phyloP scores from a whole-genome alignment of 23 red algal genomes.

The Agarophyton chilense region DNA sequence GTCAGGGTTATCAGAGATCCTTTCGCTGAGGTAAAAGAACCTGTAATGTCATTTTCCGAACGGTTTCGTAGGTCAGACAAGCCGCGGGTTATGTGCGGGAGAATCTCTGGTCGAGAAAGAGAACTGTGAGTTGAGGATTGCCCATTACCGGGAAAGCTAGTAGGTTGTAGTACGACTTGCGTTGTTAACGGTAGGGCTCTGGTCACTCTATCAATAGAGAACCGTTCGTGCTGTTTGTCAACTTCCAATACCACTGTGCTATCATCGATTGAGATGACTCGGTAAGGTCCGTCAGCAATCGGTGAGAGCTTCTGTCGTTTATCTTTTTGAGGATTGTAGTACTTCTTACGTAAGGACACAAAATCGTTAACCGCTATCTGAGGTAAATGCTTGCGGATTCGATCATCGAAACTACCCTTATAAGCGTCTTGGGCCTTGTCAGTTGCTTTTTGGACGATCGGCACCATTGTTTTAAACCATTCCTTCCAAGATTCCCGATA shows the following conservation, averaged over 20 bases:
- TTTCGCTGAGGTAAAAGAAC: too few relatives aligned
- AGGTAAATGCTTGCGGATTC: neutral
- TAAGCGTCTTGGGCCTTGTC: neutral
- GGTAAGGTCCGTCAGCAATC: neutral
- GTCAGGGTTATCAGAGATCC: too few relatives aligned
- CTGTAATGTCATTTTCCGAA: too few relatives aligned
- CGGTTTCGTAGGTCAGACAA: too few relatives aligned
- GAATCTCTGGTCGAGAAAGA: too few relatives aligned
- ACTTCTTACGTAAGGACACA: conserved; percentile 4
- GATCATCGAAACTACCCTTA: neutral
- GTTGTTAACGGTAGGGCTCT: too few relatives aligned
- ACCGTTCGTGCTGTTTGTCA: too few relatives aligned
- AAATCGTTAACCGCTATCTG: neutral
- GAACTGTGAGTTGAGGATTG: too few relatives aligned
- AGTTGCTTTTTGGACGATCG: neutral
- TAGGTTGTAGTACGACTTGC: too few relatives aligned
- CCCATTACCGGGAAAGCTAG: too few relatives aligned
- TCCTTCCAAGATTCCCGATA: neutral
- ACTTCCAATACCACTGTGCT: neutral
- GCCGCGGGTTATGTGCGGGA: too few relatives aligned
- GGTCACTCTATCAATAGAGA: too few relatives aligned
- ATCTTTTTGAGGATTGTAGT: neutral
- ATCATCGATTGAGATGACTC: neutral
- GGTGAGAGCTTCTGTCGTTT: conserved; percentile 16
- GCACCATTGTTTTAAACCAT: neutral